These are phyloP conservation scores for Ploettnerulaceae sp. DNA, from an alignment of 2,329 filamentous ascomycete genomes.

Conservation along the genomic window DNA sequence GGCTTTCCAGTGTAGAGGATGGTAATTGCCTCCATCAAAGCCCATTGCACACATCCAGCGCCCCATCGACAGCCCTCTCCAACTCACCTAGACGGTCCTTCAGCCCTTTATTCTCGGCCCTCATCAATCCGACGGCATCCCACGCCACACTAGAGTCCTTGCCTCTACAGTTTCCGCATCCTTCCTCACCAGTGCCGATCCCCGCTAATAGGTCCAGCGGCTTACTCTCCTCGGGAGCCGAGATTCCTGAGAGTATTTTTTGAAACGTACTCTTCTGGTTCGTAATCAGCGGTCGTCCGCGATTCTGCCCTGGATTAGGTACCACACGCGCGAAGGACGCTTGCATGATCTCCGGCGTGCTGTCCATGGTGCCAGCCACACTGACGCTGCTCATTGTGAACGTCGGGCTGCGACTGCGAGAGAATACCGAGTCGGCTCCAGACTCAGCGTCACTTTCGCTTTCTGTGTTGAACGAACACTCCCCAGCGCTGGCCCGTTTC, in stretches of 20 bases:
- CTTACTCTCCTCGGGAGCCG: constrained; percentile 18
- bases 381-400: constrained; percentile 30
- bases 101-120: constrained; percentile 57
- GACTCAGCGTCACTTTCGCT: constrained; percentile 52
- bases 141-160: constrained; percentile 56
- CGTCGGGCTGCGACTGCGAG: constrained; percentile 54
- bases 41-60: constrained; percentile 35
- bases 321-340: constrained; percentile 21
- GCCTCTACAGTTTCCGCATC: constrained; percentile 54
- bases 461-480: constrained; percentile 46
- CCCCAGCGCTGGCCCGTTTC: constrained; percentile 5
- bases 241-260: constrained; percentile 40
- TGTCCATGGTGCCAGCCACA: constrained; percentile 17
- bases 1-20: too few relatives aligned
- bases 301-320: constrained; percentile 16
- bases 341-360: constrained; percentile 22
- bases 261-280: constrained; percentile 44
- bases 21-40: too few relatives aligned
- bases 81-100: constrained; percentile 55
- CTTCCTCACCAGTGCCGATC: constrained; percentile 25
- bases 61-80: constrained; percentile 56
- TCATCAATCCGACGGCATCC: constrained; percentile 58
- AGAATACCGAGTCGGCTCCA: constrained; percentile 53
- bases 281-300: constrained; percentile 27
- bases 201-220: constrained; percentile 19